These are phyloP conservation scores for Dimargaris xerosporica DNA, from an alignment of 192 early-diverging fungal species.

Conservation along the genomic window DNA sequence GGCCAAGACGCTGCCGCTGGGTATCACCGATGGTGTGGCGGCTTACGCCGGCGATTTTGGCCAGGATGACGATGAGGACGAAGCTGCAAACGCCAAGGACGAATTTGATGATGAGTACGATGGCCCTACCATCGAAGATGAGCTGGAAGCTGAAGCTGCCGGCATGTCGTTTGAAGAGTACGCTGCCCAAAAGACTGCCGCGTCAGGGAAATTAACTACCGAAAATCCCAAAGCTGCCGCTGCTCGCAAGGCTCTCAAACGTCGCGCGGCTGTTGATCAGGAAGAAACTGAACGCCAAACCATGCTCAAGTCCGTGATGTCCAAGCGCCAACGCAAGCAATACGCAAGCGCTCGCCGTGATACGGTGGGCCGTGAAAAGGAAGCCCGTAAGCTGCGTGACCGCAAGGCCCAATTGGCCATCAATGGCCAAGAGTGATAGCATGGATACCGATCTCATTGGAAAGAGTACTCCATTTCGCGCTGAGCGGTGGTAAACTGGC, in stretches of 20 bases:
- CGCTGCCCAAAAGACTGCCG: constrained; percentile 24
- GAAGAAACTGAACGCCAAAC: constrained; percentile 30
- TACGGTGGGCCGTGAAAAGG: background rate
- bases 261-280: constrained; percentile 20
- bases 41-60: constrained; percentile 45
- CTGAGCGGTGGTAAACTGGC: too few species aligned
- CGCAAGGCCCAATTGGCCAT: background rate
- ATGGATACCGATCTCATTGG: too few species aligned
- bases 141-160: constrained; percentile 42
- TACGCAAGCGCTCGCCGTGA: background rate
- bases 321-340: constrained; percentile 23
- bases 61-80: constrained; percentile 39
- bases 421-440: too few species aligned
- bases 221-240: constrained; percentile 6
- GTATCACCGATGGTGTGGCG: constrained; percentile 26
- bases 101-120: constrained; percentile 25
- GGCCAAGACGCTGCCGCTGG: constrained; percentile 28
- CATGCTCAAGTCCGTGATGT: constrained; percentile 33
- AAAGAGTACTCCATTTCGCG: too few species aligned
- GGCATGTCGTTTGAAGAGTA: constrained; percentile 30
- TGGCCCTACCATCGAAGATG: constrained; percentile 28
- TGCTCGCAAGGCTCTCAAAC: constrained; percentile 9
- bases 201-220: constrained; percentile 16
- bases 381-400: background rate
- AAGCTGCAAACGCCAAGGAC: constrained; percentile 29